phyloP scores from a whole-genome alignment of 1,139 yeast species.

The Candida smagusa region DNA sequence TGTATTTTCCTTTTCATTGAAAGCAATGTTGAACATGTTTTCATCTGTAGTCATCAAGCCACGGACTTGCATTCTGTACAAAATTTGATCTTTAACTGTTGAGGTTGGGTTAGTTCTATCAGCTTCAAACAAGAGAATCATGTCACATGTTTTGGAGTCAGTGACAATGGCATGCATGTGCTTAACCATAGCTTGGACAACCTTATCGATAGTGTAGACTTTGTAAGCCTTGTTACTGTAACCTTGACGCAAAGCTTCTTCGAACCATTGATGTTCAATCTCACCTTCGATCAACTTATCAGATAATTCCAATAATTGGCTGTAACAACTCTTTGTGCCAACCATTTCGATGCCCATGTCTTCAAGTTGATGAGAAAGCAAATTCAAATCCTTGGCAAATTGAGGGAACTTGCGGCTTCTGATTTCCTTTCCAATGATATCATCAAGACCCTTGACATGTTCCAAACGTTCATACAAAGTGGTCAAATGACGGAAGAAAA shows the following conservation, averaged over 20 bases:
- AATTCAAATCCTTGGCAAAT: constrained; percentile 85
- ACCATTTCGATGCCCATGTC: constrained; percentile 74
- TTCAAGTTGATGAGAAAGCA: constrained; percentile 76
- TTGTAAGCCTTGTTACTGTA: constrained; percentile 91
- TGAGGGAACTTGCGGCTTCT: constrained; percentile 63
- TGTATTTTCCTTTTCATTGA: constrained; percentile 48
- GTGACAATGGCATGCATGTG: constrained; percentile 79
- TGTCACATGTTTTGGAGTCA: constrained; percentile 80
- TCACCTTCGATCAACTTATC: constrained; percentile 85
- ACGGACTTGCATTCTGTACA: constrained; percentile 86
- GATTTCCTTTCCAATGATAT: constrained; percentile 68
- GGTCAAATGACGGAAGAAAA: constrained; percentile 83
- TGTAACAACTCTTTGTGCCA: constrained; percentile 68
- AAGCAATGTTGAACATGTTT: constrained; percentile 85
- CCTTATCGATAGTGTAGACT: constrained; percentile 89
- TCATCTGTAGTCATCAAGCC: constrained; percentile 79
- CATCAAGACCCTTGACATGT: constrained; percentile 70
- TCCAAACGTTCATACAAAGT: constrained; percentile 75
- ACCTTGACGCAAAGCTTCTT: constrained; percentile 92
- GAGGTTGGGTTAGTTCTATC: constrained; percentile 67
- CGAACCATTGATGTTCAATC: constrained; percentile 92
- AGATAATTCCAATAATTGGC: constrained; percentile 69
- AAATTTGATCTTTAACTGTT: constrained; percentile 81
- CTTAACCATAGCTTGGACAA: constrained; percentile 83
- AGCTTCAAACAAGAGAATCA: constrained; percentile 73